Evolutionary conservation across 2,329 filamentous ascomycete genomes (phyloP).

Genomic region (Graphilbum fragrans): DNA sequence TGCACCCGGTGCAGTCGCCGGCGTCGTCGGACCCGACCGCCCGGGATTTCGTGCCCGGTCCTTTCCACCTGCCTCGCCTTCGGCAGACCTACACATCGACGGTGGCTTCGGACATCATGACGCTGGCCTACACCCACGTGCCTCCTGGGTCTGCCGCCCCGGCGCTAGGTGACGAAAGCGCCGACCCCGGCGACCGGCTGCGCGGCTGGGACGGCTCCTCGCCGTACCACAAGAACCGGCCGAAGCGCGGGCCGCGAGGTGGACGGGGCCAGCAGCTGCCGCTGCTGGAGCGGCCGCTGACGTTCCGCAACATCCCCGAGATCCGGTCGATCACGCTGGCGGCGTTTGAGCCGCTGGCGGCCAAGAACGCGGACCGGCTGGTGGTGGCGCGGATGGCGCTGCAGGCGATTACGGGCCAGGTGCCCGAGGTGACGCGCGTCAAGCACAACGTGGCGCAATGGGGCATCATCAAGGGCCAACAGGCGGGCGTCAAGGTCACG

Average conservation of each 20-base stretch:
- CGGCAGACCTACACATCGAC: constrained; percentile 85
- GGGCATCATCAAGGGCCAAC: constrained; percentile 58
- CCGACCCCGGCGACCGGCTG: constrained; percentile 46
- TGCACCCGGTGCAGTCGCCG: constrained; percentile 89
- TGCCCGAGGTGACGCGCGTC: constrained; percentile 57
- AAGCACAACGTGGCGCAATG: constrained; percentile 64
- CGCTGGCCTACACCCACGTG: constrained; percentile 75
- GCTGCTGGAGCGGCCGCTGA: constrained; percentile 60
- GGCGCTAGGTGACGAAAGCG: constrained; percentile 28
- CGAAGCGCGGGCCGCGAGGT: constrained; percentile 73
- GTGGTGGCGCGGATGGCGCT: constrained; percentile 75
- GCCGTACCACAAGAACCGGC: constrained; percentile 88
- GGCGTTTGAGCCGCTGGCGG: constrained; percentile 57
- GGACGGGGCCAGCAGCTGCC: constrained; percentile 57
- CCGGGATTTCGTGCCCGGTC: constrained; percentile 78
- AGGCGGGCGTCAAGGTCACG: constrained; percentile 64
- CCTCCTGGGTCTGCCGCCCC: constrained; percentile 48
- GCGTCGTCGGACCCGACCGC: constrained; percentile 75
- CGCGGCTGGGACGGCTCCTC: constrained; percentile 81
- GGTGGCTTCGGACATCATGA: constrained; percentile 76
- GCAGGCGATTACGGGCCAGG: constrained; percentile 73
- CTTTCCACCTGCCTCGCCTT: constrained; percentile 77
- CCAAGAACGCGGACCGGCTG: constrained; percentile 60
- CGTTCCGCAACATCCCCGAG: constrained; percentile 75
- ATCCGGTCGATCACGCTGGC: constrained; percentile 74